Conservation (phyloP, 2,329 filamentous ascomycete genomes). For the Monosporascus sp. region DNA sequence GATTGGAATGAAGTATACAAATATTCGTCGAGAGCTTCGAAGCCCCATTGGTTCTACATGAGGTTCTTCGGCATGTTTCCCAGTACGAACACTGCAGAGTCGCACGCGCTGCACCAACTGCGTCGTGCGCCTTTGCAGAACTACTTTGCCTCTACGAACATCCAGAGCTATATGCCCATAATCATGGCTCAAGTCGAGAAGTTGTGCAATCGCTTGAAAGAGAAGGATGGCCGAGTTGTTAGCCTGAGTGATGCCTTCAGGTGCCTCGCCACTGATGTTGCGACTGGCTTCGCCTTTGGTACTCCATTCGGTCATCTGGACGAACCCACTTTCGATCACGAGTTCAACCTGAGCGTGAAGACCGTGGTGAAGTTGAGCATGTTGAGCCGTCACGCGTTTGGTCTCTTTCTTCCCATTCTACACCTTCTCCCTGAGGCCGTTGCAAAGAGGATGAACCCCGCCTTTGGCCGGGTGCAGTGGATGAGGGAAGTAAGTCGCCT, state of each 20-base stretch:
- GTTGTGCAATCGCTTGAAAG: constrained; percentile 9
- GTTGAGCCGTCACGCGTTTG: constrained; percentile 16
- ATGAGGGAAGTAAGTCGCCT: constrained; percentile 16
- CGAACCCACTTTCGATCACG: constrained; percentile 19
- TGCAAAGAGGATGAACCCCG: constrained; percentile 15
- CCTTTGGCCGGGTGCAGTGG: constrained; percentile 19
- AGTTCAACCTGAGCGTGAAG: constrained; percentile 18
- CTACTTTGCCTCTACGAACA: constrained; percentile 20
- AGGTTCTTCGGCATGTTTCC: constrained; percentile 21
- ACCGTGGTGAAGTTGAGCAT: constrained; percentile 14
- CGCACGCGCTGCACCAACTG: constrained; percentile 20
- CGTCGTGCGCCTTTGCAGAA: constrained; percentile 14
- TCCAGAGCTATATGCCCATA: constrained; percentile 18
- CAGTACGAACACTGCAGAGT: constrained; percentile 19
- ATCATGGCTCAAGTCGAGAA: constrained; percentile 16
- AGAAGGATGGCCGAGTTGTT: constrained; percentile 8
- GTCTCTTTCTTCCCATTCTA: constrained; percentile 13
- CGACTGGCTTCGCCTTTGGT: constrained; percentile 20
- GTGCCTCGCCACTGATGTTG: constrained; percentile 19
- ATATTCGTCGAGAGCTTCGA: constrained; percentile 17
- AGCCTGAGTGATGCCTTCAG: constrained; percentile 18
- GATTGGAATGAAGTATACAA: constrained; percentile 19
- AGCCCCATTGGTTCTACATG: constrained; percentile 20
- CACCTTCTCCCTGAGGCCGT: constrained; percentile 17
- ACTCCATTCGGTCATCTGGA: constrained; percentile 18